A percentile compares a stretch with the other conserved stretches of the same genome.
phyloP scores from a whole-genome alignment of 2,329 filamentous ascomycete species.

The Diaporthe citrichinensis region DNA sequence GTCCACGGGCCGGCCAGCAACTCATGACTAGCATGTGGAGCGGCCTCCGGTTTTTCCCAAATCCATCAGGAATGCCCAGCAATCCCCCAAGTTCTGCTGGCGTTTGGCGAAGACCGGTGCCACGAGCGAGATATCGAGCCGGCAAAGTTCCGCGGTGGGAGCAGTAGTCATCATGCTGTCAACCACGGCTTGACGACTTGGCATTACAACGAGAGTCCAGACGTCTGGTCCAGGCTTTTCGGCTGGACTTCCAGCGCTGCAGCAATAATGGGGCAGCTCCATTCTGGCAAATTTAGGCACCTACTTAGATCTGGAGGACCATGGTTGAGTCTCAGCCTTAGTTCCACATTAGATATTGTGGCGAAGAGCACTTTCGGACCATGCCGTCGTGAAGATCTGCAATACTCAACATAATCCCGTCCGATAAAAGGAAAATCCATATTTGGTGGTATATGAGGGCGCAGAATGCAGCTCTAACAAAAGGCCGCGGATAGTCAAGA shows the following conservation, averaged over 20 bases:
- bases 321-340: background rate
- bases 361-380: background rate
- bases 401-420: background rate
- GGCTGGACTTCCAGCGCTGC: background rate
- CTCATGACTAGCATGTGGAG: slow-evolving; percentile 5
- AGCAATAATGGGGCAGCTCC: background rate
- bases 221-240: background rate
- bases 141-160: background rate
- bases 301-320: background rate
- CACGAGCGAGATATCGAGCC: background rate
- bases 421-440: background rate
- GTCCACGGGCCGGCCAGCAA: background rate
- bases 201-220: background rate
- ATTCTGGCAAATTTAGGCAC: no score
- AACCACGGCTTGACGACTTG: background rate
- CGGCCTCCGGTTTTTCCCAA: background rate
- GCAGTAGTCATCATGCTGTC: background rate
- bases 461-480: no score
- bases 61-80: background rate
- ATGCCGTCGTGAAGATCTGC: background rate
- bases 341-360: background rate
- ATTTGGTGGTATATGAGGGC: background rate
- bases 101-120: background rate
- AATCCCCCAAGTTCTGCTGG: background rate
- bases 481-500: no score